Evolutionary conservation across 2,329 filamentous ascomycete species (phyloP).

Genomic region (Aspergillus pseudoglaucus): DNA sequence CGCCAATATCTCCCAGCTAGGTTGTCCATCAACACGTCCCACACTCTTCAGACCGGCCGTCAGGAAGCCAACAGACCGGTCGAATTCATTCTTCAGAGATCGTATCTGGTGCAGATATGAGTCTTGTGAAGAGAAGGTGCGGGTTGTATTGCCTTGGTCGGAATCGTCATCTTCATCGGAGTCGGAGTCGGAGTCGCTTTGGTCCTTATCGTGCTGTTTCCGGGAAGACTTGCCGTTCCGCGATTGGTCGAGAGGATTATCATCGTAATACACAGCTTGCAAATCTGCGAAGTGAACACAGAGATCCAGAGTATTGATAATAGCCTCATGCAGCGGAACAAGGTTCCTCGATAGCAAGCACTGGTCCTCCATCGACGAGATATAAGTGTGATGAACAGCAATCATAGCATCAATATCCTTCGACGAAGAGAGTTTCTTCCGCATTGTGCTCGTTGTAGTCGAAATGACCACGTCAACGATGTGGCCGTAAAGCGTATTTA

Average conservation of each 20-base stretch:
- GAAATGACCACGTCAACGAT: slow-evolving; percentile 66
- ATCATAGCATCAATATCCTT: slow-evolving; percentile 79
- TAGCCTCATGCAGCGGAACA: slow-evolving; percentile 61
- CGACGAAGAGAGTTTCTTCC: slow-evolving; percentile 51
- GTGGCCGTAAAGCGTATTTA: slow-evolving; percentile 67
- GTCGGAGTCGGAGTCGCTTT: slow-evolving; percentile 24
- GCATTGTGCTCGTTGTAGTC: slow-evolving; percentile 53
- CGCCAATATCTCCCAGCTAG: slow-evolving; percentile 71
- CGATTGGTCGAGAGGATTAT: slow-evolving; percentile 29
- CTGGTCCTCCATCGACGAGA: slow-evolving; percentile 58
- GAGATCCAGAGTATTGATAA: slow-evolving; percentile 72
- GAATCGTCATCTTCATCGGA: slow-evolving; percentile 24
- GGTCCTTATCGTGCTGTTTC: slow-evolving; percentile 13
- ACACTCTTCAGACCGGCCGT: slow-evolving; percentile 66
- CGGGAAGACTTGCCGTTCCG: slow-evolving; percentile 2
- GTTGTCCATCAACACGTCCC: slow-evolving; percentile 65
- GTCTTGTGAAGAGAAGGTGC: slow-evolving; percentile 28
- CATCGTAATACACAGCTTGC: slow-evolving; percentile 39
- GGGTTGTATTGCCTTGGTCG: slow-evolving; percentile 35
- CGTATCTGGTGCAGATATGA: slow-evolving; percentile 49
- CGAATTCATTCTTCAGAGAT: slow-evolving; percentile 57
- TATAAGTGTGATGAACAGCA: slow-evolving; percentile 57
- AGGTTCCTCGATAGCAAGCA: slow-evolving; percentile 64
- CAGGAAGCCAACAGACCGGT: slow-evolving; percentile 62
- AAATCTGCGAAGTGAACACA: slow-evolving; percentile 62